Conservation (phyloP, 495 filamentous ascomycete genomes). For the Aspergillus kassunensis region DNA sequence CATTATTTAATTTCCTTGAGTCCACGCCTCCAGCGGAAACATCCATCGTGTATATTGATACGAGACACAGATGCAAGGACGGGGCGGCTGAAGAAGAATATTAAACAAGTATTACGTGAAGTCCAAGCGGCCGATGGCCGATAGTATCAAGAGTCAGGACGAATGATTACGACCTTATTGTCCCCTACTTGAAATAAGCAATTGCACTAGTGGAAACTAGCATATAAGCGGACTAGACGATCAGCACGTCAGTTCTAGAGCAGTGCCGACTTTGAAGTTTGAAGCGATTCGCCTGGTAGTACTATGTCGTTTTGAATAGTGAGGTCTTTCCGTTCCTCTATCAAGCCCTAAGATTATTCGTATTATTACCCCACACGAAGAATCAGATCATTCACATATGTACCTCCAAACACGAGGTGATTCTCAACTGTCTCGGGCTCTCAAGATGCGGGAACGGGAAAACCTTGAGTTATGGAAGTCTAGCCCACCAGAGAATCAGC, state of each 20-base stretch:
- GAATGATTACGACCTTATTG: slow-evolving; percentile 3
- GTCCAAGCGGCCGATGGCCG: not conserved
- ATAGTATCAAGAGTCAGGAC: slow-evolving; percentile 3
- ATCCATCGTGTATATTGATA: slow-evolving; percentile 16
- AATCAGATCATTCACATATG: no score
- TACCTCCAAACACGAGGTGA: no score
- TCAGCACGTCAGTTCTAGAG: not conserved
- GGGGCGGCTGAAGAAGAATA: slow-evolving; percentile 2
- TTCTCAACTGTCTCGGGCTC: no score
- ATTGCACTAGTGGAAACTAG: not conserved
- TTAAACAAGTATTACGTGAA: not conserved
- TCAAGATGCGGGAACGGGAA: no score
- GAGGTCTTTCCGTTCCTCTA: no score
- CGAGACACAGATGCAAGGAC: not conserved
- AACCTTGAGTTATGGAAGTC: no score
- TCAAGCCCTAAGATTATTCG: no score
- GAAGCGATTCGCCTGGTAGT: no score
- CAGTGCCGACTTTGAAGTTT: no score
- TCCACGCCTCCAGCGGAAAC: slow-evolving; percentile 12
- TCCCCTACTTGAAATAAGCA: not conserved
- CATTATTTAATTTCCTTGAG: slow-evolving; percentile 13
- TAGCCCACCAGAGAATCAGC: no score
- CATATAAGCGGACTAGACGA: not conserved
- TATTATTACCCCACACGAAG: no score
- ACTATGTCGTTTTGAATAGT: no score